Evolutionary conservation across 371 early-diverging fungal genomes (phyloP).

Genomic region (Circinella umbellata): DNA sequence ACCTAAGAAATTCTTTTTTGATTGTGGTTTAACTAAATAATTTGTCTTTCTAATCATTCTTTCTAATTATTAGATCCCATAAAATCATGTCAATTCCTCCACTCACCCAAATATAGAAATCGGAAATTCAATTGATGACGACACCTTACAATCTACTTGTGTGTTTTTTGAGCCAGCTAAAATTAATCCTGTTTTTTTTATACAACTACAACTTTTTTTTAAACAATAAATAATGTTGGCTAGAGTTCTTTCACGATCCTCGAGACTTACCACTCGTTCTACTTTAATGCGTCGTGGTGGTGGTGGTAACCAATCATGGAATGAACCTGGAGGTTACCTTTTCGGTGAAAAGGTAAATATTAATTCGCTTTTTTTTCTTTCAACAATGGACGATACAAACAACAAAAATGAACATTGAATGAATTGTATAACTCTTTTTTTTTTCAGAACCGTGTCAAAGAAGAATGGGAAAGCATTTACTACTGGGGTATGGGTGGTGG

Average conservation of each 20-base stretch:
- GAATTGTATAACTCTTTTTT: neutral
- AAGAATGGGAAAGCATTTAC: conserved; percentile 70
- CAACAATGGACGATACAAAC: neutral
- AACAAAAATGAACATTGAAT: neutral
- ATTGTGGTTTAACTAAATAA: too few species aligned
- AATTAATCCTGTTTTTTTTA: neutral
- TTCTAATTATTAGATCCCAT: too few species aligned
- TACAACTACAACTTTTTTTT: too few species aligned
- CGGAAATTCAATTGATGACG: too few species aligned
- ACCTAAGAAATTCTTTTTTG: too few species aligned
- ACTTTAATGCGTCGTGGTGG: conserved; percentile 57
- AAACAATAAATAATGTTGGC: conserved; percentile 32
- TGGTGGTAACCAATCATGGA: conserved; percentile 56
- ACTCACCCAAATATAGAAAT: too few species aligned
- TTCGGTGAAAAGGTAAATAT: conserved; percentile 68
- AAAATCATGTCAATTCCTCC: too few species aligned
- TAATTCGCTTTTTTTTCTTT: too few species aligned
- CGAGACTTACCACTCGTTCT: conserved; percentile 51
- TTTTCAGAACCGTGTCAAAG: conserved; percentile 69
- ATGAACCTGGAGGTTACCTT: conserved; percentile 70
- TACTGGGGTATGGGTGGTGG: conserved; percentile 66
- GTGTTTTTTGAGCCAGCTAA: neutral
- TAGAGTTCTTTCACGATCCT: conserved; percentile 54
- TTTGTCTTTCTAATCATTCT: too few species aligned
- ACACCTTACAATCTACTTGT: too few species aligned